Evolutionary conservation across 2,329 filamentous ascomycete genomes (phyloP), one percentile per base, ranked within the genome.

Genomic region (Xylariaceae sp.): DNA sequence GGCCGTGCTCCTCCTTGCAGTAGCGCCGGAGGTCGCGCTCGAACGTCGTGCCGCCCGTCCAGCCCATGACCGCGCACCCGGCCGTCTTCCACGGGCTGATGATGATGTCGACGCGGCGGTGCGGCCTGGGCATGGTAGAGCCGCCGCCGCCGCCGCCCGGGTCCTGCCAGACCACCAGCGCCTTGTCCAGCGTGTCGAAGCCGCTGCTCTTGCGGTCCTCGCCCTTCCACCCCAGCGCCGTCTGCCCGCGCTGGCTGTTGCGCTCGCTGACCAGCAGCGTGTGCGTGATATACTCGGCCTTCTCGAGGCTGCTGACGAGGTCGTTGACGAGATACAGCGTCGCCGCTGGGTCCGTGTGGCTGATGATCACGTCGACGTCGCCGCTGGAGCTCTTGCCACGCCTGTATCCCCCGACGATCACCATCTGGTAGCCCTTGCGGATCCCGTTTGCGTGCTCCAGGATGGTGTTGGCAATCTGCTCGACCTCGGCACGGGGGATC

Each of bases 121-220:
- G 90, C 1, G 73, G 70, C 46, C 87, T 86, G 0, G 77, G 71
- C 39, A 88, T 89, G 49, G 72, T 75, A 2, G 60, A 58, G 0
- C 52, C 57, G 5, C 60, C 55, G 14, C 32, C 33, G 14, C 51
- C 54, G 44, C 64, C 72, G 4, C 57, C 32, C 0, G 80, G 80
- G 50, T 88, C 68, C 53, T 94, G 85, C 90, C 90, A 96, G 0
- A 95, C 87, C 1, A 95, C 83, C 33, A 96, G 64, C 0, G 88
- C 88, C 57, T 95, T 95, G 57, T 96, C 89, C 1, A 96, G 69
- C 0, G 79, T 85, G 53, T 95, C 89, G 45, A 94, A 95, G 1
- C 85, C 84, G 15, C 71, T 70, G 2, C 63, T 61, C 34, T 49
- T 55, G 15, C 43, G 50, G 19, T 53, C 52, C 29, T 59, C 53